Conservation (phyloP, 441 rosid species). For the Syzygium malaccense region DNA sequence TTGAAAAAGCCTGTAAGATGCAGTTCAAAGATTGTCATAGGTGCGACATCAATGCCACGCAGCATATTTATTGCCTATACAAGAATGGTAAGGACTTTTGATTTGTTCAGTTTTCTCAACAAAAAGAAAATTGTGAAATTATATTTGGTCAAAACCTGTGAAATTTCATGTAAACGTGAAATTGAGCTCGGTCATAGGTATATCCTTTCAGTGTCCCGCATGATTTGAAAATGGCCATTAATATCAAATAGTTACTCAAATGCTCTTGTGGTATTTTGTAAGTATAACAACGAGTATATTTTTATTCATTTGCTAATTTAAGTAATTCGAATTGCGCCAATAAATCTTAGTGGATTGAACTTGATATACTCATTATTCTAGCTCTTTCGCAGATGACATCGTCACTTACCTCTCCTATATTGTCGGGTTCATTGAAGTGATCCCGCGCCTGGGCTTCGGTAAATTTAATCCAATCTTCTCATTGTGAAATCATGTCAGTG, state of each 20-base stretch:
- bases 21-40: rapidly evolving
- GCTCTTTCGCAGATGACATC: neutral
- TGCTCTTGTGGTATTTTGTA: neutral
- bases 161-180: too few relatives aligned
- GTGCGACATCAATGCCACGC: rapidly evolving
- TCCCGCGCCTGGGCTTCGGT: rapidly evolving
- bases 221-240: neutral
- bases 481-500: neutral
- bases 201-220: neutral
- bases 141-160: too few relatives aligned
- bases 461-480: neutral
- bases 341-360: neutral
- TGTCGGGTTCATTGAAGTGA: rapidly evolving
- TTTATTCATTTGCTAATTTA: neutral
- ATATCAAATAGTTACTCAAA: neutral
- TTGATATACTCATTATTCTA: neutral
- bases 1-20: neutral
- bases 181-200: neutral
- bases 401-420: rapidly evolving
- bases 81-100: too few relatives aligned
- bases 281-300: neutral
- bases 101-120: too few relatives aligned
- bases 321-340: neutral
- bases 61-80: neutral
- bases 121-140: too few relatives aligned